Percentiles rank a stretch among this genome's conserved stretches.
phyloP scores from a whole-genome alignment of 495 filamentous ascomycete species.

The Neurospora sp. region DNA sequence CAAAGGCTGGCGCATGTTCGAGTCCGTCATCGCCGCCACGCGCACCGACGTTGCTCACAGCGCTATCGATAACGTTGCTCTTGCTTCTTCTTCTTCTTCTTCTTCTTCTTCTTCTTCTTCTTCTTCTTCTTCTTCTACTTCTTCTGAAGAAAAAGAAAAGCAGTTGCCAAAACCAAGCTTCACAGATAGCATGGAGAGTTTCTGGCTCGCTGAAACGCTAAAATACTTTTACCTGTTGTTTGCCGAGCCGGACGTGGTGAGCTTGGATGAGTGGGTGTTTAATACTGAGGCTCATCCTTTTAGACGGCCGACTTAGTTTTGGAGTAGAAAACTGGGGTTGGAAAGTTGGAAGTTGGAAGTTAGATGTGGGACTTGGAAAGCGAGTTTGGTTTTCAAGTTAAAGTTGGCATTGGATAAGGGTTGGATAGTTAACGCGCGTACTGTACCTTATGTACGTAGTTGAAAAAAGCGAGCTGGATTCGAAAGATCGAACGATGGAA shows the following conservation, averaged over 20 bases:
- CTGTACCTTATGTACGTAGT: too few species aligned
- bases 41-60: constrained; percentile 56
- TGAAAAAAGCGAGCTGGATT: too few species aligned
- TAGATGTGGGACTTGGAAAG: too few species aligned
- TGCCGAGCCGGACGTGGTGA: constrained; percentile 58
- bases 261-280: constrained; percentile 78
- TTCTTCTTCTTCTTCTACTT: too few species aligned
- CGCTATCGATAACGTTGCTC: constrained; percentile 59
- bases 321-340: too few species aligned
- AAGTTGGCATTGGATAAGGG: too few species aligned
- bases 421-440: too few species aligned
- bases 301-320: constrained; percentile 17
- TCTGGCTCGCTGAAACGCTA: constrained; percentile 69
- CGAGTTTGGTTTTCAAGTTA: too few species aligned
- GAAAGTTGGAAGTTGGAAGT: too few species aligned
- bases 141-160: background rate
- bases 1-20: constrained; percentile 86
- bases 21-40: constrained; percentile 58
- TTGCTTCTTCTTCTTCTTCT: background rate
- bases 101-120: too few species aligned
- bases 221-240: constrained; percentile 95
- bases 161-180: background rate
- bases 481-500: too few species aligned
- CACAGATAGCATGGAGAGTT: constrained; percentile 50
- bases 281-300: constrained; percentile 53